Evolutionary conservation across 1,139 yeast genomes (phyloP).

Genomic region (Magnusiomyces paraingens): DNA sequence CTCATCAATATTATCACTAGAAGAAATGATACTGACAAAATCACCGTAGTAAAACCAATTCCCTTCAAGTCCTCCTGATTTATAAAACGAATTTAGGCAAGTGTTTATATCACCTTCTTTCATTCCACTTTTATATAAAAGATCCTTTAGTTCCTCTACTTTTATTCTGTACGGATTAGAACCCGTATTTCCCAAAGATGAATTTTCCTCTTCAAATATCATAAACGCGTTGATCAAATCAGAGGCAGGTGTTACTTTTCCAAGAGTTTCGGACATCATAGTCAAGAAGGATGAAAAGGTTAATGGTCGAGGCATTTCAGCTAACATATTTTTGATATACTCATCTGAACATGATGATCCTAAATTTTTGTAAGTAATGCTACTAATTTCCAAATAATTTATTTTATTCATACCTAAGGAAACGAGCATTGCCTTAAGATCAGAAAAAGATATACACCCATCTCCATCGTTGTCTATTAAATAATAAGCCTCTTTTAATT

Average conservation of each 20-base stretch:
- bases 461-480: constrained; percentile 84
- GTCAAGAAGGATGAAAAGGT: constrained; percentile 68
- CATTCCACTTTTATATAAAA: constrained; percentile 46
- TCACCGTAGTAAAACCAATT: constrained; percentile 55
- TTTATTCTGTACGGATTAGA: constrained; percentile 36
- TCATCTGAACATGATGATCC: constrained; percentile 37
- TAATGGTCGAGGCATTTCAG: constrained; percentile 50
- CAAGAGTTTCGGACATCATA: constrained; percentile 55
- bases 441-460: constrained; percentile 54
- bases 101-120: constrained; percentile 45
- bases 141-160: constrained; percentile 44
- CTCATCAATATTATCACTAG: neutral
- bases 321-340: constrained; percentile 38
- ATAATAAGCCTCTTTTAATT: constrained; percentile 47
- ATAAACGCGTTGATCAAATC: constrained; percentile 60
- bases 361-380: neutral
- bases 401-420: constrained; percentile 39
- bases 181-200: constrained; percentile 5
- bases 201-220: constrained; percentile 45
- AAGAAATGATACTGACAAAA: constrained; percentile 21
- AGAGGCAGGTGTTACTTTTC: constrained; percentile 51
- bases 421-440: constrained; percentile 51
- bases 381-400: neutral
- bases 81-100: constrained; percentile 51
- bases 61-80: constrained; percentile 48